Conservation (phyloP, 768 basidiomycete species). For the Sistotremastrum suecicum region DNA sequence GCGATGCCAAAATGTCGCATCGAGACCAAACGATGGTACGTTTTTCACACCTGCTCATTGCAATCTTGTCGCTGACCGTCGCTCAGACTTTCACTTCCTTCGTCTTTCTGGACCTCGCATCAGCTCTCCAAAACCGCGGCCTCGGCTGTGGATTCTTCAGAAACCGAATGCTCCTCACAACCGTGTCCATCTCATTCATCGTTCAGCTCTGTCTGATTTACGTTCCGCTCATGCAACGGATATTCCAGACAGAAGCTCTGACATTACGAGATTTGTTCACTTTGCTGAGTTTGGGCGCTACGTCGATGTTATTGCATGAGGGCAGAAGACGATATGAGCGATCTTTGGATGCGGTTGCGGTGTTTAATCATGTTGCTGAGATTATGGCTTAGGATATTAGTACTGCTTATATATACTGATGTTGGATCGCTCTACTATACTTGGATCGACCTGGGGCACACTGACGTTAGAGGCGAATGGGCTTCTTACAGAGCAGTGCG, state of each 20-base stretch:
- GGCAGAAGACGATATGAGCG: slow-evolving; percentile 67
- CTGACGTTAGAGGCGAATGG: too few relatives aligned
- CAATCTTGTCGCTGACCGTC: slow-evolving; percentile 3
- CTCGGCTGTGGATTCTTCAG: slow-evolving; percentile 70
- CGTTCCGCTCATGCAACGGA: slow-evolving; percentile 75
- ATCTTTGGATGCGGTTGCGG: slow-evolving; percentile 36
- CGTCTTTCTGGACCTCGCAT: slow-evolving; percentile 93
- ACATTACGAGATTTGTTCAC: slow-evolving; percentile 50
- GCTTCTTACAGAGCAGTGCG: too few relatives aligned
- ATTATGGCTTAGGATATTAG: slow-evolving; percentile 35
- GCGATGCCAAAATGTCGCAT: slow-evolving; percentile 69
- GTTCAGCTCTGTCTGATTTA: slow-evolving; percentile 81
- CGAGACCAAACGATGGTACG: slow-evolving; percentile 94
- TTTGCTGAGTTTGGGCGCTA: slow-evolving; percentile 50
- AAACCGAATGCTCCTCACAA: slow-evolving; percentile 83
- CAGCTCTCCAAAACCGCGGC: slow-evolving; percentile 88
- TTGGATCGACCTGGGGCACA: too few relatives aligned
- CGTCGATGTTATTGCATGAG: slow-evolving; percentile 65
- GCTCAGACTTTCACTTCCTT: slow-evolving; percentile 91
- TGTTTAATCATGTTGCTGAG: slow-evolving; percentile 35
- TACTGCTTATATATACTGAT: neutral
- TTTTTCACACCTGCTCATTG: slow-evolving; percentile 3
- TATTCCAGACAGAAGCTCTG: slow-evolving; percentile 90
- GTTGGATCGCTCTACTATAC: too few relatives aligned
- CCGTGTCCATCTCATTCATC: slow-evolving; percentile 75